phyloP scores from a whole-genome alignment of 116 monocot genomes.

The Posidonia oceanica region DNA sequence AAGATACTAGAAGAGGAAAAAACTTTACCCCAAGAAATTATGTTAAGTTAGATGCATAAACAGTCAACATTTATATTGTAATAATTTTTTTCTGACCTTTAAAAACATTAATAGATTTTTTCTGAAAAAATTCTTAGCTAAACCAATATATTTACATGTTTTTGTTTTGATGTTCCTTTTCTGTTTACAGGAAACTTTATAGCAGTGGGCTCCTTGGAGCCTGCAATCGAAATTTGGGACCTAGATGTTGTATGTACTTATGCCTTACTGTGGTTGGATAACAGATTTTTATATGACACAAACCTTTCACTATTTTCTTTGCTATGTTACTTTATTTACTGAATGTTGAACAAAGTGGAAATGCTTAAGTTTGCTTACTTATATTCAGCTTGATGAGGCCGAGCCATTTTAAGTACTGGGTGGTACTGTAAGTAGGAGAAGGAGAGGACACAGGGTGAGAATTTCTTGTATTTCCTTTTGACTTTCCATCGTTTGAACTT shows the following conservation, averaged over 20 bases:
- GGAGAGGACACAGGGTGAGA: slow-evolving; percentile 45
- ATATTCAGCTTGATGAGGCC: slow-evolving; percentile 68
- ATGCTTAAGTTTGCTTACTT: slow-evolving; percentile 1
- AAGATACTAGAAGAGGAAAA: too few species aligned
- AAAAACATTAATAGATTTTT: too few species aligned
- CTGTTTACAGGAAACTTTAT: slow-evolving; percentile 63
- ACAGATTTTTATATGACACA: background rate
- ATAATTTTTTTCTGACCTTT: too few species aligned
- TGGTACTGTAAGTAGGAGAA: slow-evolving; percentile 60
- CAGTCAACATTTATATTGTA: too few species aligned
- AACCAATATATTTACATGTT: background rate
- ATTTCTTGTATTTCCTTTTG: background rate
- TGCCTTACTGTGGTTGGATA: background rate
- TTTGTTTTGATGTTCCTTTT: background rate
- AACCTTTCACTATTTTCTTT: background rate
- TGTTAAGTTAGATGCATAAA: too few species aligned
- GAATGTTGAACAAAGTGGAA: background rate
- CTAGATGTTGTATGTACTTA: slow-evolving; percentile 67
- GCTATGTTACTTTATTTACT: background rate
- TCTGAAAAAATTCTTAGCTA: too few species aligned
- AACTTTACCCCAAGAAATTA: too few species aligned
- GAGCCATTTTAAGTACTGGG: slow-evolving; percentile 64
- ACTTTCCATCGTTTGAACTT: too few species aligned
- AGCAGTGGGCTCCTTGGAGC: slow-evolving; percentile 83
- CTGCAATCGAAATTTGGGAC: slow-evolving; percentile 96